Conservation (phyloP, 257 asterid genomes). For the Solanum pinnatisectum region DNA sequence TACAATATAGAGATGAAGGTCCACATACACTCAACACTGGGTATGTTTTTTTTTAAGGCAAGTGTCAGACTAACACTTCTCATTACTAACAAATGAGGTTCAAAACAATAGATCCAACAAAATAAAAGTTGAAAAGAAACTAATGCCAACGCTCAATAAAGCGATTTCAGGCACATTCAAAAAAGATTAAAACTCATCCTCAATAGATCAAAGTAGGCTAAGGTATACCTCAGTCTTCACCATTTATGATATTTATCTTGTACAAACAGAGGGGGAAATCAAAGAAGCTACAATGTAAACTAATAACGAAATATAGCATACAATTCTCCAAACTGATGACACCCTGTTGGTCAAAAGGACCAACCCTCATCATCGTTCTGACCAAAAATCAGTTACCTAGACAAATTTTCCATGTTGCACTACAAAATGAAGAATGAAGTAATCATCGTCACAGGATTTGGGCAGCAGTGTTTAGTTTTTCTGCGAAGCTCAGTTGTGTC, state of each 20-base stretch:
- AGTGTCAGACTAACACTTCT: background rate
- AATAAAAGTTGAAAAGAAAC: background rate
- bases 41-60: background rate
- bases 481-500: constrained; percentile 89
- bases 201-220: background rate
- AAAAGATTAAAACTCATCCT: background rate
- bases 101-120: background rate
- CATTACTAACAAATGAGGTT: background rate
- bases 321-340: background rate
- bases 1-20: no score
- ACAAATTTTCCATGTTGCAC: background rate
- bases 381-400: background rate
- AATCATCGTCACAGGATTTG: constrained; percentile 47
- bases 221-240: background rate
- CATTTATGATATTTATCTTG: background rate
- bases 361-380: background rate
- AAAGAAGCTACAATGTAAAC: background rate
- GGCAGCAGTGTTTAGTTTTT: constrained; percentile 90
- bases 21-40: background rate
- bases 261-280: background rate
- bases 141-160: background rate
- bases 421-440: background rate
- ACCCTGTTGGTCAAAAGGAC: background rate
- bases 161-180: background rate
- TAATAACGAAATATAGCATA: background rate